Percentiles rank a stretch among this genome's conserved stretches.
phyloP scores from a whole-genome alignment of 495 filamentous ascomycete species.

The Hamigera avellanea region DNA sequence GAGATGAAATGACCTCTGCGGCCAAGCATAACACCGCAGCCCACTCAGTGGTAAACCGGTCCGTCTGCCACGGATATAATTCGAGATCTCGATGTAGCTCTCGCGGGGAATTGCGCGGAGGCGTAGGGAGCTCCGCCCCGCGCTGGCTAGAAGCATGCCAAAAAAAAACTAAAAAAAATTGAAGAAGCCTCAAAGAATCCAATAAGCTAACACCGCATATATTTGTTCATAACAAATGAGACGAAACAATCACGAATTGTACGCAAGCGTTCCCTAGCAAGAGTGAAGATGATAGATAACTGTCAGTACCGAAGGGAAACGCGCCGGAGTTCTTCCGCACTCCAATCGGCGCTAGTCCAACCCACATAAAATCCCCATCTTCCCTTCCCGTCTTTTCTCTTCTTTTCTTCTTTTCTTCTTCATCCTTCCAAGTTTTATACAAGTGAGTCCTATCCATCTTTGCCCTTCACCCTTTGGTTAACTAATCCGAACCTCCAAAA shows the following conservation, averaged over 20 bases:
- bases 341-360: background rate
- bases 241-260: too few relatives aligned
- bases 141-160: constrained; percentile 13
- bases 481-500: constrained; percentile 3
- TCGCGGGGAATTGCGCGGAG: constrained; percentile 9
- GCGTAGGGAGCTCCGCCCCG: constrained; percentile 12
- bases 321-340: too few relatives aligned
- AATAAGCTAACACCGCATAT: too few relatives aligned
- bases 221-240: too few relatives aligned
- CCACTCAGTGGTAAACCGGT: constrained; percentile 1
- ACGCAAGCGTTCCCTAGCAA: too few relatives aligned
- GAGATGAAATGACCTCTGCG: constrained; percentile 16
- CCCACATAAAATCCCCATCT: constrained; percentile 1
- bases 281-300: too few relatives aligned
- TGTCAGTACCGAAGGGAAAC: too few relatives aligned
- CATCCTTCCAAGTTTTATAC: constrained; percentile 98
- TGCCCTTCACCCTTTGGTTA: too few relatives aligned
- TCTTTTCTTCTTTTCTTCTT: constrained; percentile 52
- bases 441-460: constrained; percentile 74
- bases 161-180: too few relatives aligned
- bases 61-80: constrained; percentile 19
- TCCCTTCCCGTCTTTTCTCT: constrained; percentile 14
- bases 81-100: constrained; percentile 30
- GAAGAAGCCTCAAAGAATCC: too few relatives aligned
- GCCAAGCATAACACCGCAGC: constrained; percentile 6